Percentiles rank a stretch among this genome's conserved stretches.
These are phyloP conservation scores for Capronia americana DNA, from an alignment of 2,329 filamentous ascomycete species.

Conservation along the genomic window DNA sequence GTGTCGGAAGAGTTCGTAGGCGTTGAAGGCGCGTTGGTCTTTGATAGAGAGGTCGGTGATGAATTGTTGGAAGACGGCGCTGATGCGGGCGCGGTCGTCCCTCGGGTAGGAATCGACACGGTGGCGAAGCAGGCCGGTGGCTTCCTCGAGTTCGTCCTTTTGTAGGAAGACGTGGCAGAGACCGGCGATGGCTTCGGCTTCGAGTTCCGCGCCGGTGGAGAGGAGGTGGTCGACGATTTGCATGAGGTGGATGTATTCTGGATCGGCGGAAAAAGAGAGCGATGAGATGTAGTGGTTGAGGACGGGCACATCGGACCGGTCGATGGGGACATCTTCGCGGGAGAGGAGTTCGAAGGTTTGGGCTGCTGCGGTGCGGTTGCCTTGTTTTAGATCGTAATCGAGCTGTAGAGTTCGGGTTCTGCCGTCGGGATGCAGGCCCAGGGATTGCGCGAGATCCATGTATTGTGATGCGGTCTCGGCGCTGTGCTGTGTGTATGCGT, in stretches of 20 bases:
- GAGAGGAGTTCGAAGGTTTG: conserved; percentile 62
- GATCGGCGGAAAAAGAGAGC: conserved; percentile 65
- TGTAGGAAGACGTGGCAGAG: conserved; percentile 77
- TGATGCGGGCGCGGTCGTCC: conserved; percentile 70
- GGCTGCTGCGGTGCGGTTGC: conserved; percentile 68
- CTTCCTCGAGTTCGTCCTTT: conserved; percentile 77
- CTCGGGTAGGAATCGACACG: conserved; percentile 74
- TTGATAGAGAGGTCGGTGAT: conserved; percentile 67
- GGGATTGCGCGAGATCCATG: conserved; percentile 68
- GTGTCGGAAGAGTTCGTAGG: conserved; percentile 64
- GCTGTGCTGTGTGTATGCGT: conserved; percentile 73
- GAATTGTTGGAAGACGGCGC: conserved; percentile 70
- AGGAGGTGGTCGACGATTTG: conserved; percentile 76
- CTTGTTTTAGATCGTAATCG: conserved; percentile 73
- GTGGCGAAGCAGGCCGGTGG: conserved; percentile 80
- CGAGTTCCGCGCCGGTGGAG: conserved; percentile 71
- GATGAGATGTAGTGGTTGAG: conserved; percentile 76
- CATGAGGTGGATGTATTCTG: conserved; percentile 73
- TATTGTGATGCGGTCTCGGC: conserved; percentile 76
- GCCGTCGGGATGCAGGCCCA: conserved; percentile 70
- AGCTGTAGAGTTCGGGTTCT: conserved; percentile 77
- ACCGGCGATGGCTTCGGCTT: conserved; percentile 74
- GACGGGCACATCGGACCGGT: conserved; percentile 64
- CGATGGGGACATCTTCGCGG: conserved; percentile 59
- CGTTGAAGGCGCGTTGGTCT: conserved; percentile 68